Evolutionary conservation across 129 eudicot species (phyloP), one percentile per base, ranked within the genome.

Genomic region (Pseudognaphalium luteoalbum): DNA sequence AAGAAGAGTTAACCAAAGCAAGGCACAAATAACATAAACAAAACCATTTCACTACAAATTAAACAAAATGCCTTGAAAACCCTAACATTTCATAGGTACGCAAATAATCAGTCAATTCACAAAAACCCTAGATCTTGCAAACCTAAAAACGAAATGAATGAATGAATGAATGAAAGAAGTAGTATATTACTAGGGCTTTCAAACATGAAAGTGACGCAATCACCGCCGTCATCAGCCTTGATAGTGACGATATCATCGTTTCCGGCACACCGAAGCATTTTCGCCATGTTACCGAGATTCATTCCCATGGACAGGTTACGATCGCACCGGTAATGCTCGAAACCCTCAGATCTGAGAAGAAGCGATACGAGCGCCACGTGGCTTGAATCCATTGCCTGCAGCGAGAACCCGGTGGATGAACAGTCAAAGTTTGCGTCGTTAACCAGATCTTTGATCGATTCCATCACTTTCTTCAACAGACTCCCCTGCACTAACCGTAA

Each of bases 301-400:
- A 92, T 92, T 16, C 98, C 98, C 96, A 92, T 92, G 14, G 94
- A 88, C n/a, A 90, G 76, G 83, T 81, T 88, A 7, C 98, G 81
- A 35, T 92, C 98, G 68, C 98, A 92, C 0, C 98, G 79, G 83
- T 92, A 92, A 77, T 92, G 98, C 83, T 92, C 98, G 34, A 92
- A 92, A 0, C 96, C 98, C 76, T 92, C 98, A 0, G 98, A 89
- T 70, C 98, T 72, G 54, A 92, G 85, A 9, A 92, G 90, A 21
- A 92, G 88, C 0, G 98, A 88, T 5, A 92, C 96, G 20, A 92
- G 88, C n/a, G 96, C 98, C 61, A 92, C 98, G 70, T 92, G 98
- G 86, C 96, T 90, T 20, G 94, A 84, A 47, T 92, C 98, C 98
- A 92, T 92, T 75, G 98, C 98, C 59, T 92, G 98, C 14, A 92